Evolutionary conservation across 257 asterid species (phyloP).

Genomic region (Fraxinus anomala): DNA sequence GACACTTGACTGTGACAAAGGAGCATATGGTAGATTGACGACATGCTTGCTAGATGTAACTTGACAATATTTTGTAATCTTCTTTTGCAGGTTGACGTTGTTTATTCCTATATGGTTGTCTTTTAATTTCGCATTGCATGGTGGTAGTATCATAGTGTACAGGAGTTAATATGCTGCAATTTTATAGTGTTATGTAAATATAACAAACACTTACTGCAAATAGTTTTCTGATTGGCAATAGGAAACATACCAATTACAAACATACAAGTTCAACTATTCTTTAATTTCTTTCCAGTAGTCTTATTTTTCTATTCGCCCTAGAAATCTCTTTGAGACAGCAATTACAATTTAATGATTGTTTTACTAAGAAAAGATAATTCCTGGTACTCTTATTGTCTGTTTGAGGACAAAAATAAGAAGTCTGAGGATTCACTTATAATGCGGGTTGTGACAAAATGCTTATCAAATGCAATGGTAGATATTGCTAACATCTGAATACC

Average conservation of each 20-base stretch:
- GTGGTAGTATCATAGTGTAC: background rate
- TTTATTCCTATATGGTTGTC: background rate
- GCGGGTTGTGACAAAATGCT: background rate
- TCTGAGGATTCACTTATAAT: background rate
- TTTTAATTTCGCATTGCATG: background rate
- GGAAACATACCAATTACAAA: background rate
- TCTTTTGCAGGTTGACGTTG: background rate
- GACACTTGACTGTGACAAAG: background rate
- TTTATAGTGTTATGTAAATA: background rate
- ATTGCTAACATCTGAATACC: background rate
- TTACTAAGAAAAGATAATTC: background rate
- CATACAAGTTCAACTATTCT: background rate
- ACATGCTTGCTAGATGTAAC: background rate
- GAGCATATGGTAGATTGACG: background rate
- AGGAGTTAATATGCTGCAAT: conserved; percentile 4
- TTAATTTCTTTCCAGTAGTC: background rate
- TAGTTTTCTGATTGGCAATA: background rate
- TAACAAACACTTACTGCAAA: too few relatives aligned
- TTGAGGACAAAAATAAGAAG: background rate
- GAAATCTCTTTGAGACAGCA: background rate
- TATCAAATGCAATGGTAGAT: conserved; percentile 8
- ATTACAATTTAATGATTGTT: background rate
- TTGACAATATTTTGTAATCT: background rate
- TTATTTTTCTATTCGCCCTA: background rate
- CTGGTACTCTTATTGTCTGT: background rate